phyloP scores from a whole-genome alignment of 495 filamentous ascomycete genomes.

The Podospora sp. region DNA sequence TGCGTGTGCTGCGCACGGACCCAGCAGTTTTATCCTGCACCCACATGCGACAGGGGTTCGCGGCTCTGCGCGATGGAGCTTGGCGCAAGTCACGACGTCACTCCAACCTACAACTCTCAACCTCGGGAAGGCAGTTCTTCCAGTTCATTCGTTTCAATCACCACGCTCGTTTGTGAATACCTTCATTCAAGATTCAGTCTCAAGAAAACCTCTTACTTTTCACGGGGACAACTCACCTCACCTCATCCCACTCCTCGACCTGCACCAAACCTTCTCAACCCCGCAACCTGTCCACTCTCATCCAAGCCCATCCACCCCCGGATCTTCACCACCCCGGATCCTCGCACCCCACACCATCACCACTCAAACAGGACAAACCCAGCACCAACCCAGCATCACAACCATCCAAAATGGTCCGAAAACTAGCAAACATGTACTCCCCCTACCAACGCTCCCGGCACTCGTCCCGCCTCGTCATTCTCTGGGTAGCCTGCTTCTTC shows the following conservation, averaged over 20 bases:
- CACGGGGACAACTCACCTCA: too few relatives aligned
- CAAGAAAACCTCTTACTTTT: too few relatives aligned
- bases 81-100: background rate
- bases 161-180: too few relatives aligned
- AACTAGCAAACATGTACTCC: constrained; percentile 27
- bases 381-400: background rate
- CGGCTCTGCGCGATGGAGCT: background rate
- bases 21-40: background rate
- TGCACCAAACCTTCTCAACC: too few relatives aligned
- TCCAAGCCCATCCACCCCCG: too few relatives aligned
- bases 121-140: background rate
- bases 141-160: background rate
- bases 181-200: too few relatives aligned
- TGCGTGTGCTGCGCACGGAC: background rate
- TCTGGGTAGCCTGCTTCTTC: constrained; percentile 39
- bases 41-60: background rate
- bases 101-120: background rate
- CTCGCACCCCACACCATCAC: too few relatives aligned
- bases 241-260: too few relatives aligned
- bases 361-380: too few relatives aligned
- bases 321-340: too few relatives aligned
- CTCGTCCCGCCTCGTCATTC: constrained; percentile 33
- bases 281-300: too few relatives aligned
- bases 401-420: background rate
- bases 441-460: constrained; percentile 39